These are phyloP conservation scores for Wickerhamiella sorbophila DNA, from an alignment of 805 yeast genomes.

Conservation along the genomic window DNA sequence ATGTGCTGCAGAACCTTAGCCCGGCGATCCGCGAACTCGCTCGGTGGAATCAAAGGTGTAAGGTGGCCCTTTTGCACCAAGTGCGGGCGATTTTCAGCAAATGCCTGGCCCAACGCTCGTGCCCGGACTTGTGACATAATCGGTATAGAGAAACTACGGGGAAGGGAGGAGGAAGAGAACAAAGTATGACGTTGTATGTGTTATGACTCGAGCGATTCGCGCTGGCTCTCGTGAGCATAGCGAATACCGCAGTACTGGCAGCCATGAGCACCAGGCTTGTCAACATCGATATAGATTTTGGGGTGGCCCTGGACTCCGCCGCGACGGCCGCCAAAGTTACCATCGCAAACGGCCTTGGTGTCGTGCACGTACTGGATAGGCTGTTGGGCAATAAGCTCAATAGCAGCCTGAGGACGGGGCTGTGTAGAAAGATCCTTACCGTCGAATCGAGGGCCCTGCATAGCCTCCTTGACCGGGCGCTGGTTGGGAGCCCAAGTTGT, in stretches of 20 bases:
- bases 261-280: constrained; percentile 52
- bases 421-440: constrained; percentile 54
- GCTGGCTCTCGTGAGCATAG: constrained; percentile 19
- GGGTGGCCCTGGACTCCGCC: constrained; percentile 66
- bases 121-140: constrained; percentile 3
- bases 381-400: constrained; percentile 61
- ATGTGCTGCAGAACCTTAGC: constrained; percentile 39
- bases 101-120: constrained; percentile 54
- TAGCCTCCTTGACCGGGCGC: constrained; percentile 41
- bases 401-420: constrained; percentile 74
- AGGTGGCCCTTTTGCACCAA: constrained; percentile 60
- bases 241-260: constrained; percentile 56
- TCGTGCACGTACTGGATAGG: constrained; percentile 52
- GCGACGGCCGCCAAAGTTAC: constrained; percentile 36
- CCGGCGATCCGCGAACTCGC: constrained; percentile 69
- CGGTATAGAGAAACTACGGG: no score
- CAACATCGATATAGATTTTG: constrained; percentile 65
- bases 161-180: neutral
- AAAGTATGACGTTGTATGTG: constrained; percentile 2
- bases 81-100: constrained; percentile 72
- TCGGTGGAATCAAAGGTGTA: constrained; percentile 76
- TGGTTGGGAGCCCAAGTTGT: constrained; percentile 63
- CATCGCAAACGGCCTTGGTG: constrained; percentile 69
- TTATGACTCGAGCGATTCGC: constrained; percentile 16
- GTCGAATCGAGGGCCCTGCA: constrained; percentile 50